A percentile compares a stretch with the other conserved stretches of the same genome.
These are phyloP conservation scores for Neophaeococcomyces aloes DNA, from an alignment of 2,329 filamentous ascomycete species.

Conservation along the genomic window DNA sequence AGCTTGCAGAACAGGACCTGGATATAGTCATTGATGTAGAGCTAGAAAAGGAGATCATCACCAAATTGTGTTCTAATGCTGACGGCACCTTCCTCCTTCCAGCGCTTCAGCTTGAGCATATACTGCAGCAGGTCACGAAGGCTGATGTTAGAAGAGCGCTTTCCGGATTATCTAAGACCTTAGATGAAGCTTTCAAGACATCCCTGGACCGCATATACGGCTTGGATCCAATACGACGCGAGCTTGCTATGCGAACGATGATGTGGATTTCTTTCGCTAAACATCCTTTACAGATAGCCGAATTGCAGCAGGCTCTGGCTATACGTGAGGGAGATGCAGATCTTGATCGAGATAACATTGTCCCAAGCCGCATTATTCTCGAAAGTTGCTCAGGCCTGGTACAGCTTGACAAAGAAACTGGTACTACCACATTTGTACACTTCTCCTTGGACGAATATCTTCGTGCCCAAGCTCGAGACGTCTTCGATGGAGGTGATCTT, in stretches of 20 bases:
- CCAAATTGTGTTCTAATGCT: constrained; percentile 21
- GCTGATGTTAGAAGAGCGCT: constrained; percentile 24
- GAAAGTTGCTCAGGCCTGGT: constrained; percentile 28
- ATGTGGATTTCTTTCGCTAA: constrained; percentile 26
- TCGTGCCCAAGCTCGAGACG: constrained; percentile 23
- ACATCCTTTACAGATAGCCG: constrained; percentile 21
- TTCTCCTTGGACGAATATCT: constrained; percentile 28
- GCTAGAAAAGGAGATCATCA: constrained; percentile 20
- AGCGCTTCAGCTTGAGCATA: constrained; percentile 24
- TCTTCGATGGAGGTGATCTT: constrained; percentile 25
- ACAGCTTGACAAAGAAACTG: constrained; percentile 24
- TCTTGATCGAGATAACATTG: constrained; percentile 24
- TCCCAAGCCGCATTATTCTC: constrained; percentile 16
- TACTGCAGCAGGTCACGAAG: constrained; percentile 24
- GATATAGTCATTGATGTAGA: constrained; percentile 21
- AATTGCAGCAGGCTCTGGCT: constrained; percentile 26
- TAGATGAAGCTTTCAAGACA: constrained; percentile 23
- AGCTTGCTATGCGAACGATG: constrained; percentile 22
- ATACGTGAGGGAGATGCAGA: constrained; percentile 17
- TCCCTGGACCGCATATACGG: constrained; percentile 23
- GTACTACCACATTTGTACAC: constrained; percentile 27
- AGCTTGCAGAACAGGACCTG: constrained; percentile 17
- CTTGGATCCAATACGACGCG: no score
- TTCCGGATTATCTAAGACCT: constrained; percentile 17
- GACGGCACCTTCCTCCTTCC: constrained; percentile 26